Percentiles rank a stretch among this genome's conserved stretches.
Evolutionary conservation across 176 grass and related monocot species (phyloP).

Genomic region (Calamus simplicifolius): DNA sequence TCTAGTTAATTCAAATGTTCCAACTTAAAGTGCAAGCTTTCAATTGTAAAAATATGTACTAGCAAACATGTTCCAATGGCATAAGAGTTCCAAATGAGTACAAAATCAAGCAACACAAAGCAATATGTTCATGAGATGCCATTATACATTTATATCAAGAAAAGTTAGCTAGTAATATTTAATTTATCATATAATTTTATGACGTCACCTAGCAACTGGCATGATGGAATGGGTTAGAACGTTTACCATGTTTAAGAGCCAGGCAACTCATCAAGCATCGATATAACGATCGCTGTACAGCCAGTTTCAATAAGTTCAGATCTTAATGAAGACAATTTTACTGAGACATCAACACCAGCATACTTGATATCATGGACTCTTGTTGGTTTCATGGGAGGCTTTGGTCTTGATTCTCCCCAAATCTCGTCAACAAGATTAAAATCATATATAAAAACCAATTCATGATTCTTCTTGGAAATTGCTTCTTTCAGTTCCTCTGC

Average conservation of each 20-base stretch:
- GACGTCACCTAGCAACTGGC: too few relatives aligned
- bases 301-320: slow-evolving; percentile 64
- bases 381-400: slow-evolving; percentile 43
- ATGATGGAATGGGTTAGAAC: slow-evolving; percentile 3
- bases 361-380: slow-evolving; percentile 89
- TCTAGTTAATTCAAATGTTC: too few relatives aligned
- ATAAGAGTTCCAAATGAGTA: too few relatives aligned
- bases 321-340: slow-evolving; percentile 74
- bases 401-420: slow-evolving; percentile 68
- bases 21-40: too few relatives aligned
- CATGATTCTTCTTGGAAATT: slow-evolving; percentile 72
- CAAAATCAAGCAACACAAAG: too few relatives aligned
- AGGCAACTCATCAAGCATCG: slow-evolving; percentile 97
- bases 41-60: too few relatives aligned
- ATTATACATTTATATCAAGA: too few relatives aligned
- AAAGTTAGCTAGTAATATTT: too few relatives aligned
- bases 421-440: slow-evolving; percentile 87
- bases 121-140: too few relatives aligned
- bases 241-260: slow-evolving; percentile 94
- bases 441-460: slow-evolving; percentile 62
- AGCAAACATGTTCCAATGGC: too few relatives aligned
- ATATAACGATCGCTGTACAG: slow-evolving; percentile 62
- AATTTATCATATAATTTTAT: too few relatives aligned
- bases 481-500: slow-evolving; percentile 78
- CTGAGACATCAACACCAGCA: slow-evolving; percentile 73